Base-by-base conservation (phyloP, 2,329 filamentous ascomycete genomes). In the Geoglossum cookeanum region DNA sequence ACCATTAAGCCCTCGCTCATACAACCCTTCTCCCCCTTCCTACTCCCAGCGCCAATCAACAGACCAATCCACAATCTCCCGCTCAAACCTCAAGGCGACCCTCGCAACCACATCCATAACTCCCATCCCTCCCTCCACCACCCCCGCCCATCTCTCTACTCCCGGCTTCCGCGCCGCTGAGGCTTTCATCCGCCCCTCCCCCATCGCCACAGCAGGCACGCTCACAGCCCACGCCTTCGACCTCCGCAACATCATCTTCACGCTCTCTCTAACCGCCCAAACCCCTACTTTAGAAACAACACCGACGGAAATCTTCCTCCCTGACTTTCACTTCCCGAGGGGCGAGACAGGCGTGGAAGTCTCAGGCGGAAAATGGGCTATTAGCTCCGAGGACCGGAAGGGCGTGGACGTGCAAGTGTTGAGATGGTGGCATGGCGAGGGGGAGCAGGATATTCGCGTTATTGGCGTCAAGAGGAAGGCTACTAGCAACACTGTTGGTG, bases 391-490 rank as follows among this genome's bases (percentile, higher is more conserved):
- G 59, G 84, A 89, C 58, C 7, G 79, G 85, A 60, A 29, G 45
- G 80, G 79, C 0, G 80, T 80, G 4, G 72, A 80, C 62, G 74
- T 88, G 59, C 91, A 96, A 71, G 78, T 78, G 61, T 71, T 98
- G 61, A 80, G 80, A 63, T 98, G 92, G 92, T 96, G 91, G 90
- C 90, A 98, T 70, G 80, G 80, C 0, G 83, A 84, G 58, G 92
- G 91, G 1, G 81, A 89, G 62, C 91, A 97, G 70, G 81, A 73
- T 53, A 75, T 98, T 57, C 85, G 78, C 60, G 76, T 96, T 7
- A 82, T 78, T 22, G 92, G 92, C 0, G 71, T 87, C 22, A 80
- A 85, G 63, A 78, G 84, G 63, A 83, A 76, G 63, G 67, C 65
- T 3, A 68, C 68, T 68, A 6, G 56, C 64, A 56, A 22, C 22